Evolutionary conservation across 441 rosid genomes (phyloP), one percentile per base, ranked within the genome.

Genomic region (Mallotus repandus): DNA sequence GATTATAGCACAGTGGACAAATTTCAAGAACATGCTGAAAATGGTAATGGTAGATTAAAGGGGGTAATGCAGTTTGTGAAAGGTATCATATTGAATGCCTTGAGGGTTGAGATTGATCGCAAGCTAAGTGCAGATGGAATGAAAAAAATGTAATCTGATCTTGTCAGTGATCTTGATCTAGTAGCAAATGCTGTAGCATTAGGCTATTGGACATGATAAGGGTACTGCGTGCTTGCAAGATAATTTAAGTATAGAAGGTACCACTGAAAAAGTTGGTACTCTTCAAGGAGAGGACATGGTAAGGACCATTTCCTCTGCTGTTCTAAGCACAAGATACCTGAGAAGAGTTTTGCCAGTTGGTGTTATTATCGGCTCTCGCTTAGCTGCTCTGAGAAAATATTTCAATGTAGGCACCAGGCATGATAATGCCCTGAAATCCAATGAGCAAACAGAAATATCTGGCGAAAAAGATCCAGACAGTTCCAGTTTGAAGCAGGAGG

Each of bases 331-430:
- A 62, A 82, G 54, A 71, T 84, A 84, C 83, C 90, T 94, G 81
- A 87, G 86, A 82, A 82, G 80, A 81, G 87, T 92, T 13, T 76
- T 96, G 80, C 99, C 98, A 54, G 79, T 88, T 68, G 98, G 99
- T 74, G 92, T 96, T 73, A 83, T 92, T 73, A 84, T 85, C 74
- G 98, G 99, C 72, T 90, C 95, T 74, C 81, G 92, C 87, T 89
- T 96, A 84, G 99, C 99, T 84, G 91, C 92, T 76, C 73, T 96
- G 81, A 86, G 96, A 81, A 85, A 89, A 81, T 80, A 79, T 84
- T 94, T 93, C 16, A 56, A 84, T 83, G 87, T 93, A 52, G 82
- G 84, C 74, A 82, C 86, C 32, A 71, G 71, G 62, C 79, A 80
- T 63, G 81, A 84, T 62, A 75, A 62, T 62, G 74, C 59, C 72